phyloP scores from a whole-genome alignment of 352 stramenopile species.

The Phytophthora sansomeana region DNA sequence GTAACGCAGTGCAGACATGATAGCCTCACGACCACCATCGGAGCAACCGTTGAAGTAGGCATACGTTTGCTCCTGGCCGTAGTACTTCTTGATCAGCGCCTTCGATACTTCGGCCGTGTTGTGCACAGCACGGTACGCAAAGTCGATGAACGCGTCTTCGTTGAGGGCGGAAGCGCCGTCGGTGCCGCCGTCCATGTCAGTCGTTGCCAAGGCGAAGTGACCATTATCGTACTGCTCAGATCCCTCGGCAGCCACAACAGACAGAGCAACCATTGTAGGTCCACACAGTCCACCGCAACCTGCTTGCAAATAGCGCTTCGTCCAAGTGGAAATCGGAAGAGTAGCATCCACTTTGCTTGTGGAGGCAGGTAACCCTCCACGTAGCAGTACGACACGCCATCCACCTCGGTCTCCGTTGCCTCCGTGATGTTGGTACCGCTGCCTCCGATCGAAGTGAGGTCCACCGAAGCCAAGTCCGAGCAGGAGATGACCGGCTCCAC shows the following conservation, averaged over 20 bases:
- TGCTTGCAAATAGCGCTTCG: constrained; percentile 44
- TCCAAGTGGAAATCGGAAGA: constrained; percentile 45
- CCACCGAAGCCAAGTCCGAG: constrained; percentile 27
- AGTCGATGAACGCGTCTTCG: constrained; percentile 37
- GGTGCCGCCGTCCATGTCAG: constrained; percentile 42
- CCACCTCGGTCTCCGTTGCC: constrained; percentile 28
- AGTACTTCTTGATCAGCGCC: constrained; percentile 46
- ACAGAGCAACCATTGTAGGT: constrained; percentile 15
- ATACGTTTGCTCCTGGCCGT: constrained; percentile 38
- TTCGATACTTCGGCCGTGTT: constrained; percentile 39
- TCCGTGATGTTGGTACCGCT: constrained; percentile 33
- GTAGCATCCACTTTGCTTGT: constrained; percentile 38
- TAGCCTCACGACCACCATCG: constrained; percentile 42
- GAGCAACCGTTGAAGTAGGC: constrained; percentile 54
- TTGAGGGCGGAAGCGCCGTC: constrained; percentile 39
- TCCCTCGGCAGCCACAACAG: constrained; percentile 28
- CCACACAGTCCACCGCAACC: constrained; percentile 47
- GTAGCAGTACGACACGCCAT: constrained; percentile 41
- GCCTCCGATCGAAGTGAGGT: constrained; percentile 33
- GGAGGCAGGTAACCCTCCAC: constrained; percentile 39
- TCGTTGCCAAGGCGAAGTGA: constrained; percentile 41
- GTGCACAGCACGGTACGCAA: constrained; percentile 45
- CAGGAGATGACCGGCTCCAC: constrained; percentile 34
- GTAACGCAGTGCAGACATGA: constrained; percentile 44
- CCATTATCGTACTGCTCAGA: constrained; percentile 34